phyloP scores from a whole-genome alignment of 768 basidiomycete species.

The Kwoniella sp. region DNA sequence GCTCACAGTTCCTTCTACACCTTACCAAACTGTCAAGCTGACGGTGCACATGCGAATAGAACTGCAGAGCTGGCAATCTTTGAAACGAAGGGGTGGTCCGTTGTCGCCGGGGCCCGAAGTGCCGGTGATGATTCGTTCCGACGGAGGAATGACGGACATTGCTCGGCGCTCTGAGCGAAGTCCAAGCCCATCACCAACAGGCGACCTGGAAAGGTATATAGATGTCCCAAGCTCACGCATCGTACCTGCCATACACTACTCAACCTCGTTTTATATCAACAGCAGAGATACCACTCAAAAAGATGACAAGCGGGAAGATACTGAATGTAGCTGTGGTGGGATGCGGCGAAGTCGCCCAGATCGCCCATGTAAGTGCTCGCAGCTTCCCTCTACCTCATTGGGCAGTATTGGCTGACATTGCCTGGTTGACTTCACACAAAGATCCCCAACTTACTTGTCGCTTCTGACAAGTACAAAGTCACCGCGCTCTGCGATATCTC shows the following conservation, averaged over 20 bases:
- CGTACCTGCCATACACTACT: too few relatives aligned
- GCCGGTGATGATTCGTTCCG: background rate
- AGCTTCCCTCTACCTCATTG: background rate
- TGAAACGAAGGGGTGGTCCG: too few relatives aligned
- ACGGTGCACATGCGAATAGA: too few relatives aligned
- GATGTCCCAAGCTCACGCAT: background rate
- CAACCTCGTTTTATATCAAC: too few relatives aligned
- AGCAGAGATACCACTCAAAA: too few relatives aligned
- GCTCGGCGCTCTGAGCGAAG: background rate
- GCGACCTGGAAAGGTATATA: background rate
- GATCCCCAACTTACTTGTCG: slow-evolving; percentile 33
- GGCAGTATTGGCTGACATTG: background rate
- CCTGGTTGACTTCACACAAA: too few relatives aligned
- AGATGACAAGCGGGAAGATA: slow-evolving; percentile 14
- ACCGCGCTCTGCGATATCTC: slow-evolving; percentile 37
- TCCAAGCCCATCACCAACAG: too few relatives aligned
- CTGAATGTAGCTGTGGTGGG: slow-evolving; percentile 39
- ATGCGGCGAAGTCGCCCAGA: slow-evolving; percentile 37
- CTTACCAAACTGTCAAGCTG: too few relatives aligned
- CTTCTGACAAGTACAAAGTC: slow-evolving; percentile 27
- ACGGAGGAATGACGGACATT: slow-evolving; percentile 1
- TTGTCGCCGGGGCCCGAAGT: background rate
- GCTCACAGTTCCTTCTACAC: too few relatives aligned
- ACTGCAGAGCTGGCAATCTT: too few relatives aligned
- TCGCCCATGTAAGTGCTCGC: slow-evolving; percentile 26